Conservation (phyloP, 2,329 filamentous ascomycete species). For the Lizonia empirigonia region DNA sequence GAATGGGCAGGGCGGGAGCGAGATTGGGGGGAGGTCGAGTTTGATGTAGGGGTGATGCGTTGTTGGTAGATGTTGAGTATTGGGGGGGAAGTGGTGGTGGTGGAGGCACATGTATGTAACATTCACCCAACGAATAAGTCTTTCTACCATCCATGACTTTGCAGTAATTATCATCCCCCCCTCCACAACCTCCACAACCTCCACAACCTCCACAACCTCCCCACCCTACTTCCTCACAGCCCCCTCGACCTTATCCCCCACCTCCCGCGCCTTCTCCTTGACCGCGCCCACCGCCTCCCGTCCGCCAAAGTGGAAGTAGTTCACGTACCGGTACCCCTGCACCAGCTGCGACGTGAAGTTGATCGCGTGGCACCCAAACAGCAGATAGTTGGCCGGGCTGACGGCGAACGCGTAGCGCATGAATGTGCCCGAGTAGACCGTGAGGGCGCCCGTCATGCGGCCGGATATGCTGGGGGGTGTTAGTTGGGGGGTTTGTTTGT, state of each 20-base stretch:
- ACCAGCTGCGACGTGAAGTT: slow-evolving; percentile 67
- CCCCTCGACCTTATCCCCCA: not conserved
- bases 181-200: not conserved
- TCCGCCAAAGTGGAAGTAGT: slow-evolving; percentile 63
- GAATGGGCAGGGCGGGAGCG: slow-evolving; percentile 86
- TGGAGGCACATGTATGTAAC: no score
- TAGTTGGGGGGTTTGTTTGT: not conserved
- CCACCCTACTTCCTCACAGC: not conserved
- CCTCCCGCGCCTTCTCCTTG: slow-evolving; percentile 9
- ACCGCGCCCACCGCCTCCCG: slow-evolving; percentile 42
- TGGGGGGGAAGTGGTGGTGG: no score
- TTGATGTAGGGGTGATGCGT: slow-evolving; percentile 80
- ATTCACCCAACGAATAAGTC: no score
- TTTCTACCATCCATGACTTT: no score
- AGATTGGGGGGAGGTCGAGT: slow-evolving; percentile 90
- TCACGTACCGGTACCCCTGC: slow-evolving; percentile 66
- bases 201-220: not conserved
- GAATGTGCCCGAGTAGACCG: slow-evolving; percentile 67
- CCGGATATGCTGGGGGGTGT: slow-evolving; percentile 63
- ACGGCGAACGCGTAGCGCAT: slow-evolving; percentile 71
- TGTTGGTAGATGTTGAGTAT: no score
- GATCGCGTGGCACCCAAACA: slow-evolving; percentile 70
- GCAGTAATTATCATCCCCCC: not conserved
- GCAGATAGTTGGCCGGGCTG: slow-evolving; percentile 68
- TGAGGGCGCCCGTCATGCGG: slow-evolving; percentile 65